phyloP scores from a whole-genome alignment of 257 asterid species.

The Penstemon newberryi region DNA sequence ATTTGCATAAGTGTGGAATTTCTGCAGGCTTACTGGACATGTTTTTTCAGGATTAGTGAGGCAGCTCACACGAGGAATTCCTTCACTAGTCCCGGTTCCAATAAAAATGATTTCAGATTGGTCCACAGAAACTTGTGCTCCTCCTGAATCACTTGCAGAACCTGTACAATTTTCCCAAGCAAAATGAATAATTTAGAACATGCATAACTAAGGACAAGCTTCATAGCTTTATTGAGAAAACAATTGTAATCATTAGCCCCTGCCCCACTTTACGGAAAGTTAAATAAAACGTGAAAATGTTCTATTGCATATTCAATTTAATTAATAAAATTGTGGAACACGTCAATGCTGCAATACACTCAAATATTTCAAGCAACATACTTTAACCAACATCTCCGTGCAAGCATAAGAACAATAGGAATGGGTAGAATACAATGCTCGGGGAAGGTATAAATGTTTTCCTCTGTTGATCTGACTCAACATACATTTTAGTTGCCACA shows the following conservation, averaged over 20 bases:
- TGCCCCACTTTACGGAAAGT: neutral
- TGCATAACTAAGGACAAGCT: neutral
- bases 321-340: neutral
- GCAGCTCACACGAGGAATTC: conserved; percentile 99
- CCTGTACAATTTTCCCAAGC: conserved; percentile 36
- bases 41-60: conserved; percentile 72
- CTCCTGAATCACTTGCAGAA: conserved; percentile 39
- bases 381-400: neutral
- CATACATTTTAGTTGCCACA: neutral
- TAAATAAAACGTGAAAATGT: neutral
- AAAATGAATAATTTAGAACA: neutral
- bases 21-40: conserved; percentile 60
- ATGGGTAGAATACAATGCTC: neutral
- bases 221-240: conserved; percentile 5
- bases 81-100: conserved; percentile 99
- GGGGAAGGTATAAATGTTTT: neutral
- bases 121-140: conserved; percentile 31
- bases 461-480: neutral
- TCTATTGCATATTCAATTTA: neutral
- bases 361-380: neutral
- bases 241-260: neutral
- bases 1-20: conserved; percentile 13
- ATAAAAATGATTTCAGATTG: conserved; percentile 77
- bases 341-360: neutral
- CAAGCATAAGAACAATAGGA: neutral